These are phyloP conservation scores for Ustilago bromivora DNA, from an alignment of 1,284 basidiomycete genomes.

Conservation along the genomic window DNA sequence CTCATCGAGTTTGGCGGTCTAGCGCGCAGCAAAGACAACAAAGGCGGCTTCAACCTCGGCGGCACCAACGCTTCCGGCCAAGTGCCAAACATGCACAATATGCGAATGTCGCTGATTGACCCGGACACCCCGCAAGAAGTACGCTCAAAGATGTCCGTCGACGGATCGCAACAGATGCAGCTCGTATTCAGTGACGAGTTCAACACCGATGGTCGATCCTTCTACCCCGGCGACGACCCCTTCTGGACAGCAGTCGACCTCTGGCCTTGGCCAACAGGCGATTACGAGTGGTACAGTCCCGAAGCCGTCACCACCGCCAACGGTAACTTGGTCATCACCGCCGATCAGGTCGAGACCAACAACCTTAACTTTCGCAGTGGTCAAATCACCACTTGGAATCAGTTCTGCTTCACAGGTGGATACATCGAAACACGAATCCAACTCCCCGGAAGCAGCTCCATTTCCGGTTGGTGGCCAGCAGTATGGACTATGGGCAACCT, in stretches of 20 bases:
- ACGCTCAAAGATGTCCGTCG: slow-evolving; percentile 72
- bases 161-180: slow-evolving; percentile 57
- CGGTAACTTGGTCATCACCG: slow-evolving; percentile 83
- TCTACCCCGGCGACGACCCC: slow-evolving; percentile 76
- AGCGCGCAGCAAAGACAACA: slow-evolving; percentile 13
- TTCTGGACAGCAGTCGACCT: slow-evolving; percentile 79
- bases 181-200: slow-evolving; percentile 70
- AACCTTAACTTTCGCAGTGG: slow-evolving; percentile 77
- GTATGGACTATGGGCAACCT: slow-evolving; percentile 88
- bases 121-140: slow-evolving; percentile 67
- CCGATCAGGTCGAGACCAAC: slow-evolving; percentile 71
- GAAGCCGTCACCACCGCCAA: slow-evolving; percentile 80
- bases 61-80: slow-evolving; percentile 61
- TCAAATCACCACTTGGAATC: slow-evolving; percentile 78
- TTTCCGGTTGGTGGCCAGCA: slow-evolving; percentile 76
- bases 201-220: slow-evolving; percentile 67
- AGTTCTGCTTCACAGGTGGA: slow-evolving; percentile 94
- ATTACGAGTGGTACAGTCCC: slow-evolving; percentile 77
- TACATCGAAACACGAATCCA: slow-evolving; percentile 82
- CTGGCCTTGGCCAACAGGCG: slow-evolving; percentile 77
- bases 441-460: slow-evolving; percentile 80
- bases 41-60: slow-evolving; percentile 51
- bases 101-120: slow-evolving; percentile 66
- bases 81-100: slow-evolving; percentile 45
- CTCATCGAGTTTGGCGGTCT: slow-evolving; percentile 72